Conservation (phyloP, 148 eudicot genomes). For the Vaccinium macrocarpon region DNA sequence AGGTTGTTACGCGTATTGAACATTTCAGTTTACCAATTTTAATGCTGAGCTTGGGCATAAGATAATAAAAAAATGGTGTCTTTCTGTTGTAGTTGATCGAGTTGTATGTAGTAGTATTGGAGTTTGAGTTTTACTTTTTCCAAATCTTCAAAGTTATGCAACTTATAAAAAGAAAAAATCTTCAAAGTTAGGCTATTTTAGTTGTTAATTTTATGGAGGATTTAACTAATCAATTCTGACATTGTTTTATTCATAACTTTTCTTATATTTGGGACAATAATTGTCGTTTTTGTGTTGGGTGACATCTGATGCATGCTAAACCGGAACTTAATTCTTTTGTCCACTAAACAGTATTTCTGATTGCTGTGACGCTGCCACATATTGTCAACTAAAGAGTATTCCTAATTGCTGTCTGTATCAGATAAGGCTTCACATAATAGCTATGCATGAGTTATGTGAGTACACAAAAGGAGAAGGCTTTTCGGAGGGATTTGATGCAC, state of each 20-base stretch:
- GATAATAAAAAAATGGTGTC: neutral
- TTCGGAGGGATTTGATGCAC: conserved; percentile 97
- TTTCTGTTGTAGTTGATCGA: neutral
- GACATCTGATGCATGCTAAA: conserved; percentile 9
- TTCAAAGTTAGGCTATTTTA: neutral
- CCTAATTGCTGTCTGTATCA: conserved; percentile 35
- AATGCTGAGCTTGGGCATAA: neutral
- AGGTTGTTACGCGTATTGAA: neutral
- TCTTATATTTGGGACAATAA: neutral
- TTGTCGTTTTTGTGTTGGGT: neutral
- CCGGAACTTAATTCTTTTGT: conserved; percentile 5
- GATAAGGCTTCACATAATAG: conserved; percentile 94
- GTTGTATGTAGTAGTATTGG: neutral
- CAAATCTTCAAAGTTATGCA: neutral
- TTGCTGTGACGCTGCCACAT: conserved; percentile 11
- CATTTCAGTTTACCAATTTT: neutral
- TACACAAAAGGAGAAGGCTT: conserved; percentile 95
- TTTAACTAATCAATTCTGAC: neutral
- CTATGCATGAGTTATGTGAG: conserved; percentile 97
- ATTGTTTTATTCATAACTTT: neutral
- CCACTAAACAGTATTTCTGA: conserved; percentile 15
- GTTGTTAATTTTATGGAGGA: neutral
- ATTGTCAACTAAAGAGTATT: conserved; percentile 16
- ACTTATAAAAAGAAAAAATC: neutral
- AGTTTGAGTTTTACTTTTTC: neutral